Percentiles rank a stretch among this genome's conserved stretches.
These are phyloP conservation scores for Quercus variabilis DNA, from an alignment of 306 rosid species.

Conservation along the genomic window DNA sequence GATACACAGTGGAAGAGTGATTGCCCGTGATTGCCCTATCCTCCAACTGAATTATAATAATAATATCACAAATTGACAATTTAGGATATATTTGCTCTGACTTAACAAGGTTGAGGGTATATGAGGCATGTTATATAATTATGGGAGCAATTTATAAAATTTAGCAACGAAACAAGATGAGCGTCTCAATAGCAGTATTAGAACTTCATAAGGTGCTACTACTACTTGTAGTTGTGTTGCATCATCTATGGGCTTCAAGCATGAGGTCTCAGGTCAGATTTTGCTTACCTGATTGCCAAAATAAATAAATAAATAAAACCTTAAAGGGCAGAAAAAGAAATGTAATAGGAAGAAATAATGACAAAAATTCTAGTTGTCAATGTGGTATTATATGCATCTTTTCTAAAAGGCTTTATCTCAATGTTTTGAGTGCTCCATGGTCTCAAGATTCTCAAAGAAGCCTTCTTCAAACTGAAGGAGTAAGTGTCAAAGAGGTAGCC, in stretches of 20 bases:
- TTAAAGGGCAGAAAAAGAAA: constrained; percentile 10
- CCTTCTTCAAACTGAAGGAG: constrained; percentile 40
- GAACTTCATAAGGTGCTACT: constrained; percentile 18
- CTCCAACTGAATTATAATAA: not conserved
- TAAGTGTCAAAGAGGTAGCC: constrained; percentile 14
- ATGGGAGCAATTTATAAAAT: not conserved
- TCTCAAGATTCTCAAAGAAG: constrained; percentile 52
- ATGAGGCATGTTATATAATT: not conserved
- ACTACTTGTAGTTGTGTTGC: constrained; percentile 24
- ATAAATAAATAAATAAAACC: constrained; percentile 19
- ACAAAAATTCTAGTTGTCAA: constrained; percentile 20
- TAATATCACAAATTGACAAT: not conserved
- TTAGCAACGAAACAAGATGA: constrained; percentile 60
- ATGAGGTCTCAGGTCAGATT: constrained; percentile 81
- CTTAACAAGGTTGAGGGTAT: not conserved
- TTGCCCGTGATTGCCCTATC: not conserved
- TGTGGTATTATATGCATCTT: constrained; percentile 29
- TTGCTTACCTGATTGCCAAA: constrained; percentile 27
- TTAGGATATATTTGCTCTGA: not conserved
- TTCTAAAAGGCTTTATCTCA: constrained; percentile 44
- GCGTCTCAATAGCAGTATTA: constrained; percentile 34
- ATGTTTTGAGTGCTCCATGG: constrained; percentile 65
- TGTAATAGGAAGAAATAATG: not conserved
- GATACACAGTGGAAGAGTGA: not conserved
- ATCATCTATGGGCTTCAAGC: constrained; percentile 28